A percentile compares a stretch with the other conserved stretches of the same genome.
phyloP scores from a whole-genome alignment of 306 rosid genomes.

The Trifolium subterraneum region DNA sequence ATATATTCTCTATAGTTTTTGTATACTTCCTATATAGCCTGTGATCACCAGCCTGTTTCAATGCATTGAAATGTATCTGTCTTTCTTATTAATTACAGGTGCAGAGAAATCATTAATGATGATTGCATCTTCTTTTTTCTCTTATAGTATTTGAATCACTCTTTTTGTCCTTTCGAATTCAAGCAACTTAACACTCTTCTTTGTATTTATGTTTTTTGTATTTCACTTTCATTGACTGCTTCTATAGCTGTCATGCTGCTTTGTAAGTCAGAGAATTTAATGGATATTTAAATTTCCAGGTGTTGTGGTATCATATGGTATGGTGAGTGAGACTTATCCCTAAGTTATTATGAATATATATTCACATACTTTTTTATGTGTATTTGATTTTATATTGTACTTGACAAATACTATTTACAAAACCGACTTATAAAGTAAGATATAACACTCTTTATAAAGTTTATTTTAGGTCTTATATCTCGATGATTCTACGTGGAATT shows the following conservation, averaged over 20 bases:
- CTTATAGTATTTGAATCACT: slow-evolving; percentile 49
- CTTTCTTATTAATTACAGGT: slow-evolving; percentile 51
- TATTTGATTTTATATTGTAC: no score
- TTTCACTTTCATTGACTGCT: slow-evolving; percentile 76
- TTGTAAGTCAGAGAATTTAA: slow-evolving; percentile 74
- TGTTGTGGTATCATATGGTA: slow-evolving; percentile 50
- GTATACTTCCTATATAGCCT: slow-evolving; percentile 17
- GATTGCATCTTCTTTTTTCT: slow-evolving; percentile 47
- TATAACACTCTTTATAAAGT: no score
- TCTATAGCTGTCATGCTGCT: slow-evolving; percentile 71
- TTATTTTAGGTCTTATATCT: no score
- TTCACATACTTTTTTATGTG: not conserved
- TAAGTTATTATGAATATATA: not conserved
- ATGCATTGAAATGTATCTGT: slow-evolving; percentile 57
- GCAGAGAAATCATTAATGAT: slow-evolving; percentile 64
- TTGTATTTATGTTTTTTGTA: slow-evolving; percentile 51
- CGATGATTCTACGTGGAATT: no score
- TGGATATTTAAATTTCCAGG: slow-evolving; percentile 69
- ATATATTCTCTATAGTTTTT: slow-evolving; percentile 56
- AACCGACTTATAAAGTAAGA: no score
- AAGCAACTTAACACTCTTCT: slow-evolving; percentile 38
- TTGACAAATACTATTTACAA: no score
- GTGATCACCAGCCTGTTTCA: no score
- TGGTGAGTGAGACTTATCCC: slow-evolving; percentile 47
- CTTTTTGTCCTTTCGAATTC: slow-evolving; percentile 72